Base-by-base conservation (phyloP, 2,329 filamentous ascomycete species). In the Sporothrix protearum region DNA sequence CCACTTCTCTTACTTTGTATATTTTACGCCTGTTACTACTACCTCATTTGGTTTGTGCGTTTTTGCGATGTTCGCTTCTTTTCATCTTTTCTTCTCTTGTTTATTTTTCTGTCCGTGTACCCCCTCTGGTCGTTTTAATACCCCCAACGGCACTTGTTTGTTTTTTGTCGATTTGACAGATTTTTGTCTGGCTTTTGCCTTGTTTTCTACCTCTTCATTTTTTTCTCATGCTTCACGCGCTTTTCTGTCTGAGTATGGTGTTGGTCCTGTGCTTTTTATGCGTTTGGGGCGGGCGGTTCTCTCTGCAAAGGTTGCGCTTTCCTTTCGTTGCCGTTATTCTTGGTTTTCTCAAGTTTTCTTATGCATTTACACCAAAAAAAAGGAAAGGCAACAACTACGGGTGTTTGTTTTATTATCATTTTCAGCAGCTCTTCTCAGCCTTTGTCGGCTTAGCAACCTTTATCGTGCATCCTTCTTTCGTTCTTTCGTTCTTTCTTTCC, bases 121-220 rank as follows among this genome's bases (percentile, higher is more conserved):
- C 39, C 30, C n/a, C 28, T 30, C 47, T 67, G 51, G 36, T 39
- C 42, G 51, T 61, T 71, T 61, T 53, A 53, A 70, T 70, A 70
- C 69, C 69, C 69, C 69, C 69, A 70, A 70, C 69, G 69, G 57
- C 59, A 64, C 59, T 45, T 61, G 55, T 61, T 45, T 64, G 33
- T 55, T 36, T 59, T 30, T 30, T 63, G 59, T 63, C n/a, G n/a
- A n/a, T 22, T 42, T 36, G 39, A 45, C 39, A 45, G 1, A 45
- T 19, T 30, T 63, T 51, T 47, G 53, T n/a, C 12, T 53, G 42
- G 45, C 47, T 59, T 25, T 67, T 19, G 39, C n/a, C 9, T 39
- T 47, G 25, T 42, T 45, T 16, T 64, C 30, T 28, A 30, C 19
- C 8, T 53, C 39, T 33, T n/a, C n/a, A 9, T 53, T 16, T 14